Conservation (phyloP, 2,329 filamentous ascomycete species). For the Amauroascus verrucosus region DNA sequence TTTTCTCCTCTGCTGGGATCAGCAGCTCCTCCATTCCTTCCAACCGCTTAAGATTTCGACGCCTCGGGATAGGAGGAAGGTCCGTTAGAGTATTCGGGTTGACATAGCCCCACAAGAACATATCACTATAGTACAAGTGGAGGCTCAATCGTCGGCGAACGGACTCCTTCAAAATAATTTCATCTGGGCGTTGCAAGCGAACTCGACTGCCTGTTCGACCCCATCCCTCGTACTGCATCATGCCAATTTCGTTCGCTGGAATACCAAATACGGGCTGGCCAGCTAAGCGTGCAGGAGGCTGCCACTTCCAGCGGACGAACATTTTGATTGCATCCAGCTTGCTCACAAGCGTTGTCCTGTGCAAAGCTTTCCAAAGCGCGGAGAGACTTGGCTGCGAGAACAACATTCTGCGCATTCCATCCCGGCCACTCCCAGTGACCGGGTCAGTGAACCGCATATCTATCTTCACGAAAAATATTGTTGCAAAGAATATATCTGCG, state of each 20-base stretch:
- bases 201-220: slow-evolving; percentile 25
- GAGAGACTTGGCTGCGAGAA: slow-evolving; percentile 50
- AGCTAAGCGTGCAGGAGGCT: slow-evolving; percentile 22
- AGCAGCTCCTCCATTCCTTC: slow-evolving; percentile 15
- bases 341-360: slow-evolving; percentile 44
- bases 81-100: slow-evolving; percentile 45
- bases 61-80: slow-evolving; percentile 44
- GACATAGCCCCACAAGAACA: slow-evolving; percentile 55
- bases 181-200: slow-evolving; percentile 48
- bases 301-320: slow-evolving; percentile 49
- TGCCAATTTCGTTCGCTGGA: slow-evolving; percentile 44
- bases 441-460: slow-evolving; percentile 60
- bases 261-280: slow-evolving; percentile 42
- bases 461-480: slow-evolving; percentile 61
- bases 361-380: slow-evolving; percentile 51
- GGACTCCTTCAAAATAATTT: slow-evolving; percentile 49
- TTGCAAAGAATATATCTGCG: slow-evolving; percentile 50
- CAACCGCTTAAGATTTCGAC: slow-evolving; percentile 41
- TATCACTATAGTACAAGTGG: slow-evolving; percentile 45
- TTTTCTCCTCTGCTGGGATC: slow-evolving; percentile 6
- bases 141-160: slow-evolving; percentile 44
- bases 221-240: slow-evolving; percentile 31
- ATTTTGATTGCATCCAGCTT: slow-evolving; percentile 46
- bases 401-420: slow-evolving; percentile 47
- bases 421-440: slow-evolving; percentile 42